These are phyloP conservation scores for Candida golubevii DNA, from an alignment of 805 yeast genomes.

Conservation along the genomic window DNA sequence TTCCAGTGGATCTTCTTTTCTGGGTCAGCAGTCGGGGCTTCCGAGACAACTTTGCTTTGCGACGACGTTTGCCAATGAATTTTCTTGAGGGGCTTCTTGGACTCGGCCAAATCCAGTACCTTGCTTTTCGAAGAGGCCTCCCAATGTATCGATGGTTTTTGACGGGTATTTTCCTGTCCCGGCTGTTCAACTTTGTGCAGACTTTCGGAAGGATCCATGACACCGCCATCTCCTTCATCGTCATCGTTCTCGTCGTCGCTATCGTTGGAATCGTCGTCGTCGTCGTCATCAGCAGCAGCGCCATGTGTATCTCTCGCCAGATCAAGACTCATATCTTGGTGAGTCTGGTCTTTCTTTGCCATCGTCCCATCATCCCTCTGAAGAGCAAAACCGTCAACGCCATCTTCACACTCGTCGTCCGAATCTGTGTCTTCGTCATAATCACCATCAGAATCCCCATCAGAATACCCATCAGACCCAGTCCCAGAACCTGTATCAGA, in stretches of 20 bases:
- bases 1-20: constrained; percentile 1
- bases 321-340: not conserved
- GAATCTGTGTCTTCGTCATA: not conserved
- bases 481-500: not conserved
- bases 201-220: not conserved
- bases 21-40: not conserved
- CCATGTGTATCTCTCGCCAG: too few species aligned
- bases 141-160: not conserved
- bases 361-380: not conserved
- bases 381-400: not conserved
- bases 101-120: not conserved
- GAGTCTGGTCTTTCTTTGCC: not conserved
- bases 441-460: not conserved
- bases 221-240: not conserved
- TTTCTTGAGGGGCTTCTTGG: not conserved
- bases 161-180: too few species aligned
- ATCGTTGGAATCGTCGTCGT: not conserved
- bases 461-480: not conserved
- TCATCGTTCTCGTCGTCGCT: not conserved
- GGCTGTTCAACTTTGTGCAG: too few species aligned
- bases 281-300: not conserved
- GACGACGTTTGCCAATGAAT: constrained; percentile 1
- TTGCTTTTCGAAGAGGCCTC: not conserved
- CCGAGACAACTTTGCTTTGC: not conserved
- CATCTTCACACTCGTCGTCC: not conserved